Conservation (phyloP, 495 filamentous ascomycete species). For the Bathelium albidoporum region DNA sequence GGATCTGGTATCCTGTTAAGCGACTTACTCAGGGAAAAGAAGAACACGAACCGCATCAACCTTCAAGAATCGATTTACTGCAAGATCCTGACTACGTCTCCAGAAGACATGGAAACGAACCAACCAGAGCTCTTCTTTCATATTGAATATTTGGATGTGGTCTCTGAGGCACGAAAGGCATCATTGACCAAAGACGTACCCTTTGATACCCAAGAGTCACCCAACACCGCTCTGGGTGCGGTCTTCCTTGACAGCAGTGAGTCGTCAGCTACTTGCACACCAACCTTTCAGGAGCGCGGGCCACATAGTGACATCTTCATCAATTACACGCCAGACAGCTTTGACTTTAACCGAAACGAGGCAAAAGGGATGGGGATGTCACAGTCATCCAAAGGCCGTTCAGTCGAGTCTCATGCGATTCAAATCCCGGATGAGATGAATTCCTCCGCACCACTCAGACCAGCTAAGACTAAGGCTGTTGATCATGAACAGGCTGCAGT, state of each 20-base stretch:
- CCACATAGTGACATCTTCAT: not conserved
- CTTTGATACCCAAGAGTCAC: not conserved
- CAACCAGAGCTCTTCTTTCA: not conserved
- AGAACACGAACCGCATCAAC: not conserved
- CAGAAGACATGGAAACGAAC: not conserved
- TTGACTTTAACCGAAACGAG: not conserved
- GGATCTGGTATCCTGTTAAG: not conserved
- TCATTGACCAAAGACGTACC: not conserved
- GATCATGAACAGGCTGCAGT: not conserved
- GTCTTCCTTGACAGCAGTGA: not conserved
- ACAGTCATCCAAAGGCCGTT: not conserved
- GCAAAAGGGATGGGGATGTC: not conserved
- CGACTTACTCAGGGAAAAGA: not conserved
- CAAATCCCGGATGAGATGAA: not conserved
- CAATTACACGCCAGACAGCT: not conserved
- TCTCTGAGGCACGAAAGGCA: not conserved
- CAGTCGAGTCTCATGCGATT: not conserved
- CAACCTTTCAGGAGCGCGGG: not conserved
- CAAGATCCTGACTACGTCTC: not conserved
- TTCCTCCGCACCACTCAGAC: not conserved
- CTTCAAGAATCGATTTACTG: not conserved
- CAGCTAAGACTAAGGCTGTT: not conserved
- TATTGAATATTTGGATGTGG: not conserved
- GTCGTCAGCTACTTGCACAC: not conserved
- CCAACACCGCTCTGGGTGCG: not conserved